Evolutionary conservation across 176 grass and related monocot species (phyloP).

Genomic region (Rhynchospora breviuscula): DNA sequence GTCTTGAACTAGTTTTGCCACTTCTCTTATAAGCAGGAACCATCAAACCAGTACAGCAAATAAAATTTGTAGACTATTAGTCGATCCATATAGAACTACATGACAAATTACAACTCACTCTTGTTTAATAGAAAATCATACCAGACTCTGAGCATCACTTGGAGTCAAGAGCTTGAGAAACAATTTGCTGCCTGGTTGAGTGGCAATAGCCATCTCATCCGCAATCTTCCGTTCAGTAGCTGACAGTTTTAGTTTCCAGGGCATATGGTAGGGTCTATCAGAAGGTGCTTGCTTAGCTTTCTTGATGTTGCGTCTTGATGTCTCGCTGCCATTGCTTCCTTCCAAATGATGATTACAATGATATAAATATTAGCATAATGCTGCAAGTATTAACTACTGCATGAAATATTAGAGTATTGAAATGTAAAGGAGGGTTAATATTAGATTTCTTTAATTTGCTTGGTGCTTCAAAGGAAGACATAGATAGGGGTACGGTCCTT

Average conservation of each 20-base stretch:
- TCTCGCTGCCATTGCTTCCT: neutral
- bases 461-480: neutral
- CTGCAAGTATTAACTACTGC: neutral
- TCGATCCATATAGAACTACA: neutral
- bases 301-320: neutral
- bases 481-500: no score
- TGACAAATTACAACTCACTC: no score
- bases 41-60: no score
- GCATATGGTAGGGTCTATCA: neutral
- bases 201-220: neutral
- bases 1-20: no score
- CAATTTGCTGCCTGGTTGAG: neutral
- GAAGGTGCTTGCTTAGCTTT: neutral
- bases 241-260: neutral
- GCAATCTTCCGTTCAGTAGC: neutral
- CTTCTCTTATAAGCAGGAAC: no score
- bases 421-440: neutral
- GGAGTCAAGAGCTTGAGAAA: conserved; percentile 1
- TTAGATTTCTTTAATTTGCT: neutral
- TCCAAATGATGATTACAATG: neutral
- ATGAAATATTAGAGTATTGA: neutral
- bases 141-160: neutral
- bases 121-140: neutral
- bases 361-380: neutral
- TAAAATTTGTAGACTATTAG: neutral